Evolutionary conservation across 1,139 yeast genomes (phyloP).

Genomic region (Suhomyces terraborum): DNA sequence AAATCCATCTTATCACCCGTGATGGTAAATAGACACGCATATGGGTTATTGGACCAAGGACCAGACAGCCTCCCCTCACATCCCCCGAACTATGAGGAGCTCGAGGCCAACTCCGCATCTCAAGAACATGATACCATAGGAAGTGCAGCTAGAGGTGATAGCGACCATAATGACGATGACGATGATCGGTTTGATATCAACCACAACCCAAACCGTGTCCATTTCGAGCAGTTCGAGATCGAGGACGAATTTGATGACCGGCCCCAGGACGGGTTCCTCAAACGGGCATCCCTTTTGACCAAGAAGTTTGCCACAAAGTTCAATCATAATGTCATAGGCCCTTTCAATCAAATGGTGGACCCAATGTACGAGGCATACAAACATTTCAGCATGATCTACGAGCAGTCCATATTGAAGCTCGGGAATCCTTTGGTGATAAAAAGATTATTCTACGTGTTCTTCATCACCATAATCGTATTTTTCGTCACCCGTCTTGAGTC

Average conservation of each 20-base stretch:
- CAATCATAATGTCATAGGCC: constrained; percentile 48
- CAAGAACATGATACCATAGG: background rate
- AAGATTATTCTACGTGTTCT: constrained; percentile 67
- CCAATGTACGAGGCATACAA: constrained; percentile 66
- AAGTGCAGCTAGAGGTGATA: background rate
- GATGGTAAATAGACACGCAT: constrained; percentile 6
- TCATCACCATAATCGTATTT: constrained; percentile 55
- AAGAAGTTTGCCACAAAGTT: constrained; percentile 41
- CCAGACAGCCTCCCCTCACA: constrained; percentile 20
- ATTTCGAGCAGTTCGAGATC: constrained; percentile 43
- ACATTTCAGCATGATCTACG: constrained; percentile 49
- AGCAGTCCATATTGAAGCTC: constrained; percentile 56
- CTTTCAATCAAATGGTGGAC: constrained; percentile 60
- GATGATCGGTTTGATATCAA: constrained; percentile 9
- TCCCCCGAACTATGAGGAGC: constrained; percentile 38
- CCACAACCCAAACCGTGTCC: constrained; percentile 11
- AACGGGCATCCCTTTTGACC: constrained; percentile 34
- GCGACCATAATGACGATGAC: constrained; percentile 9
- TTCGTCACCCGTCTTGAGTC: constrained; percentile 43
- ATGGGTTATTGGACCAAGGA: constrained; percentile 5
- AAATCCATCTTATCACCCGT: background rate
- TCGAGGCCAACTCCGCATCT: constrained; percentile 12
- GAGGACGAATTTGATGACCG: constrained; percentile 21
- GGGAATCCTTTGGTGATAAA: constrained; percentile 89
- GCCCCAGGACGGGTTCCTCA: constrained; percentile 27